These are phyloP conservation scores for Phytophthora crassamura DNA, from an alignment of 352 stramenopile species.

Conservation along the genomic window DNA sequence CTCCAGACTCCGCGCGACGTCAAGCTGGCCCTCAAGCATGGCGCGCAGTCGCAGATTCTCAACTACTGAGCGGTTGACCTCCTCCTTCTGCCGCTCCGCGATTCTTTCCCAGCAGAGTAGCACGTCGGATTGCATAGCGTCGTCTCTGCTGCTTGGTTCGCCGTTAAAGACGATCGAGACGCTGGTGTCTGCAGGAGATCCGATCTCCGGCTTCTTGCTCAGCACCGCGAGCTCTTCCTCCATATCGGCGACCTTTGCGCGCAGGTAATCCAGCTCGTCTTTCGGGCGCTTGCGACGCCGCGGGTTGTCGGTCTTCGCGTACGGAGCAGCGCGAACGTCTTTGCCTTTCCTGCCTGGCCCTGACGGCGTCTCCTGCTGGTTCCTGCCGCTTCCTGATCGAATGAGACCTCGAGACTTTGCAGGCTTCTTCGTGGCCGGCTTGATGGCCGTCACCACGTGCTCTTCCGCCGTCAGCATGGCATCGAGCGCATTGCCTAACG, in stretches of 20 bases:
- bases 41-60: slow-evolving; percentile 41
- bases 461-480: slow-evolving; percentile 13
- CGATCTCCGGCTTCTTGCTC: slow-evolving; percentile 11
- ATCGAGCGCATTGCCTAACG: slow-evolving; percentile 21
- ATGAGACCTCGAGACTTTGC: slow-evolving; percentile 2
- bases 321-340: slow-evolving; percentile 21
- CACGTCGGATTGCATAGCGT: slow-evolving; percentile 16
- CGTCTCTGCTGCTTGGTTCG: neutral
- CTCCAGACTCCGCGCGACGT: slow-evolving; percentile 36
- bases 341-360: slow-evolving; percentile 23
- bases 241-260: slow-evolving; percentile 41
- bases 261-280: slow-evolving; percentile 48
- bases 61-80: slow-evolving; percentile 30
- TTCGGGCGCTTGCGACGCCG: slow-evolving; percentile 45
- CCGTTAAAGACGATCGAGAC: slow-evolving; percentile 21
- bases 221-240: slow-evolving; percentile 34
- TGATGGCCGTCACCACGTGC: neutral
- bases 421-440: neutral
- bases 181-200: slow-evolving; percentile 18
- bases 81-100: slow-evolving; percentile 35
- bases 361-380: neutral
- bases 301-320: slow-evolving; percentile 23
- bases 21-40: slow-evolving; percentile 43
- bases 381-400: slow-evolving; percentile 15
- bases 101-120: slow-evolving; percentile 40